Evolutionary conservation across 371 early-diverging fungal species (phyloP).

Genomic region (Batrachochytrium dendrobatidis): DNA sequence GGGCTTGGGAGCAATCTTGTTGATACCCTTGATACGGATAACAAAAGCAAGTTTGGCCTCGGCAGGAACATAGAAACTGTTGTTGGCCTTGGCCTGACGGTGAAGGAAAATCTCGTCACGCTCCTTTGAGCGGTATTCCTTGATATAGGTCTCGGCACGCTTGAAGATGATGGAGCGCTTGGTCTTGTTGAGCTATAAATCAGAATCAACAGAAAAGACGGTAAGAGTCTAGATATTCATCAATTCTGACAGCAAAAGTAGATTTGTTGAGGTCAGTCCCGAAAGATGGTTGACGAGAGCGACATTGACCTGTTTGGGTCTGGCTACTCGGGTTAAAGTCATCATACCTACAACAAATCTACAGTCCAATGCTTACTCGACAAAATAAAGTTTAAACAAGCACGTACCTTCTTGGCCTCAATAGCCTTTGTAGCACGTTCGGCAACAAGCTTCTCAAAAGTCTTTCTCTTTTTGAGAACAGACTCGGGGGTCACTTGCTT

Average conservation of each 20-base stretch:
- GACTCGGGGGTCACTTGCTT: conserved; percentile 72
- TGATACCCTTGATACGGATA: conserved; percentile 84
- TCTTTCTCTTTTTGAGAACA: conserved; percentile 93
- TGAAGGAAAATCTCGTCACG: conserved; percentile 78
- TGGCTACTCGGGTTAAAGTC: conserved; percentile 46
- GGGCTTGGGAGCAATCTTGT: conserved; percentile 98
- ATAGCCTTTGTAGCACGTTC: conserved; percentile 59
- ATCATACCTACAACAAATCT: conserved; percentile 37
- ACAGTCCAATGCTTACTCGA: not conserved
- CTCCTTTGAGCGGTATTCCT: conserved; percentile 89
- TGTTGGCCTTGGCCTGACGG: conserved; percentile 86
- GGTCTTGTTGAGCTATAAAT: conserved; percentile 28
- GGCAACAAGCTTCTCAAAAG: conserved; percentile 74
- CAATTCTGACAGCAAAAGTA: not conserved
- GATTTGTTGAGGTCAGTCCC: conserved; percentile 56
- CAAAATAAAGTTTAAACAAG: not conserved
- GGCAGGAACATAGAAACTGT: conserved; percentile 92
- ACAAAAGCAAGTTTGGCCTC: conserved; percentile 98
- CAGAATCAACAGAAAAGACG: conserved; percentile 4
- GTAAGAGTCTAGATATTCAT: not conserved
- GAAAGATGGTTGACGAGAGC: conserved; percentile 76
- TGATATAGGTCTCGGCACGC: conserved; percentile 93
- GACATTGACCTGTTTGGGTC: conserved; percentile 47
- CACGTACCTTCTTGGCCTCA: conserved; percentile 64
- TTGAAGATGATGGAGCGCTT: conserved; percentile 94